Evolutionary conservation across 768 basidiomycete species (phyloP), one percentile per base, ranked within the genome.

Genomic region (Rhizopogon rudus): DNA sequence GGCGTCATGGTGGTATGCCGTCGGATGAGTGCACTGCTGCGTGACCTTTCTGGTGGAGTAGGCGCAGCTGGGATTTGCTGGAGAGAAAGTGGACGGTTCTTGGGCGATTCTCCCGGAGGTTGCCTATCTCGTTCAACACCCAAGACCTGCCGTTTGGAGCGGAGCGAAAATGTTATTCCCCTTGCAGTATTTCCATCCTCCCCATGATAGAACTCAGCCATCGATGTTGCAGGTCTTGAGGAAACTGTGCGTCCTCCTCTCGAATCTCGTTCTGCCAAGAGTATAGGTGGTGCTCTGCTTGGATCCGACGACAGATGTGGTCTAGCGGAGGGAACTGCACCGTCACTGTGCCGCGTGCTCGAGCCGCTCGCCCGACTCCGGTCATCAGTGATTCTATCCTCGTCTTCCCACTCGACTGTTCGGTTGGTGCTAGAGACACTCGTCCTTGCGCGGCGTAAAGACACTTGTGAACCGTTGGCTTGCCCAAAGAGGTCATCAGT

Each of bases 161-260:
- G 67, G 35, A 57, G 49, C 3, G 59, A 58, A 46, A 60, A 56
- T n/a, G 13, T 40, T 9, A 55, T 57, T 10, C 57, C 56, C 46
- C 59, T 57, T 22, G 50, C 49, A 17, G 54, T 48, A 40, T 29
- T 37, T 20, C 40, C 54, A 31, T 60, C 55, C n/a, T 63, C 65
- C 17, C 45, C 55, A 29, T 73, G 73, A 41, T 69, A 68, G 62
- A 80, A 79, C 42, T 78, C 70, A 6, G 77, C 81, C 82, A 84
- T 79, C 5, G 83, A 81, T 6, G 83, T 84, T 52, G 77, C 68
- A 12, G 83, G 79, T 45, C 82, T 70, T 17, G 69, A 62, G 0
- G 61, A 61, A 41, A 44, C 12, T 7, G 40, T 46, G 53, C 57
- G 60, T 40, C 55, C 59, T 58, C 61, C 64, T 60, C 63, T 58